Evolutionary conservation across 805 yeast species (phyloP).

Genomic region (Candida fluviatilis): DNA sequence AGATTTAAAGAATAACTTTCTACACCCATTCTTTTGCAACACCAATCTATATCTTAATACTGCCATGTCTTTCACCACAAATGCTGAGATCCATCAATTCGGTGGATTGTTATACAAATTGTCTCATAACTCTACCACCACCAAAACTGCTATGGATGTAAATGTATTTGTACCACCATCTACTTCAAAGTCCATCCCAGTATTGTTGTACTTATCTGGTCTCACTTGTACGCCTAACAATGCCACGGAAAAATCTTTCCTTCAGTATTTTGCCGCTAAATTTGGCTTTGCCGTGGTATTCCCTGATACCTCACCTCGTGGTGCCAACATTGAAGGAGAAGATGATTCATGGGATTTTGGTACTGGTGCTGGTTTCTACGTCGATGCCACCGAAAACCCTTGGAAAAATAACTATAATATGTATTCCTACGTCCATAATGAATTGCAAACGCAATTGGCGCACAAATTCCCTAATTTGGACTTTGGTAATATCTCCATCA

Average conservation of each 20-base stretch:
- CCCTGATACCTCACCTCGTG: conserved; percentile 97
- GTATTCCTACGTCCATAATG: conserved; percentile 79
- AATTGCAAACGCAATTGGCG: conserved; percentile 55
- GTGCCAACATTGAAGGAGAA: conserved; percentile 72
- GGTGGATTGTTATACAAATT: conserved; percentile 77
- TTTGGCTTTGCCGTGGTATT: conserved; percentile 84
- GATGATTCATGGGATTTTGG: conserved; percentile 88
- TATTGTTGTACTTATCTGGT: conserved; percentile 78
- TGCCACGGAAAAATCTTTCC: conserved; percentile 88
- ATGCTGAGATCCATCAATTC: conserved; percentile 54
- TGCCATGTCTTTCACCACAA: conserved; percentile 48
- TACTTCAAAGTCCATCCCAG: conserved; percentile 51
- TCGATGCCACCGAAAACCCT: conserved; percentile 74
- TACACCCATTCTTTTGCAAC: background rate
- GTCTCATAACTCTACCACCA: conserved; percentile 62
- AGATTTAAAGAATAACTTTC: too few species aligned
- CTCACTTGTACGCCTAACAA: conserved; percentile 91
- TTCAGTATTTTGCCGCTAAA: conserved; percentile 75
- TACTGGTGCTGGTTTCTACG: conserved; percentile 91
- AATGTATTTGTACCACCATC: conserved; percentile 74
- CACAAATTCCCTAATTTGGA: conserved; percentile 48
- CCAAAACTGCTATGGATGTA: conserved; percentile 74
- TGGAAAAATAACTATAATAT: conserved; percentile 74
- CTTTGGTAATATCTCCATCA: conserved; percentile 61
- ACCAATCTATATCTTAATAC: too few species aligned